These are phyloP conservation scores for Plasmodium adleri DNA, from an alignment of 169 alveolate species.

Conservation along the genomic window DNA sequence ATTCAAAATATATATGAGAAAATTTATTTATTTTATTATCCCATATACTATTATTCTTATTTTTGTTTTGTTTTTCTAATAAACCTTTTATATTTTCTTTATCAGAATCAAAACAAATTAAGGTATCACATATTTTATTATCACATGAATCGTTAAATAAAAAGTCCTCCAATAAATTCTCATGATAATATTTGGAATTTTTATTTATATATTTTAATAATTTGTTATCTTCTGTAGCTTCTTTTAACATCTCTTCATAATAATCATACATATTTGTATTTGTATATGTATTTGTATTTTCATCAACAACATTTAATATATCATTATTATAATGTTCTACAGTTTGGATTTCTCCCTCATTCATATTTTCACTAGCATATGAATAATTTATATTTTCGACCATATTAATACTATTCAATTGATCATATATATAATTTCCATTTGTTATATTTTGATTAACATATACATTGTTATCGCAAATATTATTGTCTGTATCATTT, in stretches of 20 bases:
- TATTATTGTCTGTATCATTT: neutral
- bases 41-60: neutral
- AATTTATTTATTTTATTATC: neutral
- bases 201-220: constrained; percentile 2
- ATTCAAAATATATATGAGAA: constrained; percentile 22
- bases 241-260: neutral
- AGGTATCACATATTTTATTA: neutral
- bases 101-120: constrained; percentile 9
- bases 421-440: too few relatives aligned
- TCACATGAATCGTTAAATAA: constrained; percentile 1
- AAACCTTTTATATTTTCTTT: neutral
- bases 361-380: neutral
- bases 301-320: neutral
- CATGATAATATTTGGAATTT: neutral
- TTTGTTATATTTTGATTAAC: too few relatives aligned
- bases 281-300: neutral
- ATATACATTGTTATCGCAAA: too few relatives aligned
- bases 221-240: neutral
- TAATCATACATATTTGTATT: neutral
- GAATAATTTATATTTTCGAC: neutral
- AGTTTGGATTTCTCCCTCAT: neutral
- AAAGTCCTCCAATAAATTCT: constrained; percentile 3
- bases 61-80: neutral
- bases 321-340: neutral
- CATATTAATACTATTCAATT: too few relatives aligned